Conservation (phyloP, 768 basidiomycete genomes). For the Daedalea quercina region DNA sequence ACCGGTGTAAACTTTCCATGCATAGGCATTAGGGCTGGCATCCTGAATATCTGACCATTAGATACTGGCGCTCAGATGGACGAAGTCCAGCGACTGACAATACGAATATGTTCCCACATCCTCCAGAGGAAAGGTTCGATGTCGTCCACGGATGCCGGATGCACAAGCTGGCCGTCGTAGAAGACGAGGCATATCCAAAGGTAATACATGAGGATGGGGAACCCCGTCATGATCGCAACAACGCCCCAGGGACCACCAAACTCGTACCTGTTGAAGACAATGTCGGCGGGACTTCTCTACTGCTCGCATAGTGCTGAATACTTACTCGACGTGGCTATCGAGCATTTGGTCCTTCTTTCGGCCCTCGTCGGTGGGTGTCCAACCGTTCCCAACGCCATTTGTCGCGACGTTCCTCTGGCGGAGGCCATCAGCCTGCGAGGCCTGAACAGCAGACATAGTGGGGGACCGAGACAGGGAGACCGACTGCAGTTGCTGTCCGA, state of each 20-base stretch:
- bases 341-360: constrained; percentile 66
- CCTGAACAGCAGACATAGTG: constrained; percentile 10
- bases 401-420: constrained; percentile 9
- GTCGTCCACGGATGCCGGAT: constrained; percentile 62
- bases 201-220: constrained; percentile 97
- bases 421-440: constrained; percentile 5
- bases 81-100: constrained; percentile 39
- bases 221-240: constrained; percentile 87
- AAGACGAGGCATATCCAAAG: constrained; percentile 97
- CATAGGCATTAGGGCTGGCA: constrained; percentile 83
- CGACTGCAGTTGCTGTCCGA: neutral
- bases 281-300: constrained; percentile 1
- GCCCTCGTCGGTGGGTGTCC: constrained; percentile 54
- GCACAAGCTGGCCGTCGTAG: constrained; percentile 79
- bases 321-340: constrained; percentile 37
- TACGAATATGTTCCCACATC: constrained; percentile 82
- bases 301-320: constrained; percentile 1
- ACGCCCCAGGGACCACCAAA: constrained; percentile 95
- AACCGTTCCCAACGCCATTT: constrained; percentile 10
- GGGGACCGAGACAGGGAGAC: neutral
- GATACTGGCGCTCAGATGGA: neutral
- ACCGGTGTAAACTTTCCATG: constrained; percentile 86
- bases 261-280: constrained; percentile 61
- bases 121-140: constrained; percentile 68
- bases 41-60: constrained; percentile 45